Conservation (phyloP, 352 stramenopile genomes). For the Globisporangium viniferum region DNA sequence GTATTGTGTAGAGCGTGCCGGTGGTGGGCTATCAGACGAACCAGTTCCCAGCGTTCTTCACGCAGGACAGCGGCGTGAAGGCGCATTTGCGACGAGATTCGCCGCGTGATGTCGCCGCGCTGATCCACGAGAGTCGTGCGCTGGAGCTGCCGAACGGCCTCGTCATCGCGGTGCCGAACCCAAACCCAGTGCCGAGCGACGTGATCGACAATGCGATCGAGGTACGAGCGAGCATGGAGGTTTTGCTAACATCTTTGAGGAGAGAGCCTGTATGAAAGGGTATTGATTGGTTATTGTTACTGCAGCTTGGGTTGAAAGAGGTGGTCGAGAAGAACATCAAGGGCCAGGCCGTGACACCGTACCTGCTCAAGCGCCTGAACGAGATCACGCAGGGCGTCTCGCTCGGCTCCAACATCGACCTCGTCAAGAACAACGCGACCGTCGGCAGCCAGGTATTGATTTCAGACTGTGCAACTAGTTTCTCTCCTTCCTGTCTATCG, state of each 20-base stretch:
- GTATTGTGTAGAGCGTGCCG: conserved; percentile 84
- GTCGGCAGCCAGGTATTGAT: conserved; percentile 81
- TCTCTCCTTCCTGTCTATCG: too few relatives aligned
- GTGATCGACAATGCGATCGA: conserved; percentile 86
- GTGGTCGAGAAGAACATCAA: conserved; percentile 81
- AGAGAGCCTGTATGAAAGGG: too few relatives aligned
- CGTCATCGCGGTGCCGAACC: conserved; percentile 88
- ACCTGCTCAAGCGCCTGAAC: conserved; percentile 86
- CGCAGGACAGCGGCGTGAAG: conserved; percentile 85
- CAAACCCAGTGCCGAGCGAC: conserved; percentile 73
- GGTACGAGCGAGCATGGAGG: too few relatives aligned
- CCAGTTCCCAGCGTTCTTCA: conserved; percentile 99
- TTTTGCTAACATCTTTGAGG: too few relatives aligned
- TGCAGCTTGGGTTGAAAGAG: conserved; percentile 74
- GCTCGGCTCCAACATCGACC: conserved; percentile 94
- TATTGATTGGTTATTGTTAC: neutral
- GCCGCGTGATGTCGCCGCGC: conserved; percentile 78
- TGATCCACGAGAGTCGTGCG: conserved; percentile 77
- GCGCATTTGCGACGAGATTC: conserved; percentile 85
- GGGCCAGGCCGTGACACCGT: conserved; percentile 95
- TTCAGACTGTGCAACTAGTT: too few relatives aligned
- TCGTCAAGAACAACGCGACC: conserved; percentile 96
- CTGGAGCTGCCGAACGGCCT: conserved; percentile 86
- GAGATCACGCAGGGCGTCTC: conserved; percentile 92
- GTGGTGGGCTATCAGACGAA: conserved; percentile 90